These are phyloP conservation scores for Cladophialophora chaetospira DNA, from an alignment of 2,329 filamentous ascomycete genomes.

Conservation along the genomic window DNA sequence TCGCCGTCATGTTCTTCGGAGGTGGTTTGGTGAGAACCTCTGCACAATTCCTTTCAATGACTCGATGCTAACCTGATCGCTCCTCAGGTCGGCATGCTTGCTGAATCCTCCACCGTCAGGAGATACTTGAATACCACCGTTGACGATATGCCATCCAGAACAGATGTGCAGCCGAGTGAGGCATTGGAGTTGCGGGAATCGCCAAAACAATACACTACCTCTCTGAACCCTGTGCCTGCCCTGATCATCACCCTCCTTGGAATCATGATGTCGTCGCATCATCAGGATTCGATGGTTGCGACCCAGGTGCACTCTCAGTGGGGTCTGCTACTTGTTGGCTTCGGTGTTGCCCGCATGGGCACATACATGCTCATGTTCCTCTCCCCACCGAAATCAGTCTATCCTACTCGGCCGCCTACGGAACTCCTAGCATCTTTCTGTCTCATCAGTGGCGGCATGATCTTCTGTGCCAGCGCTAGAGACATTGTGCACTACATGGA, in stretches of 20 bases:
- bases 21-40: constrained; percentile 72
- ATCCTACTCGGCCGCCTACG: constrained; percentile 82
- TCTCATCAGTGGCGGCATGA: constrained; percentile 79
- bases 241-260: constrained; percentile 85
- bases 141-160: constrained; percentile 42
- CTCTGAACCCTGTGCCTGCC: constrained; percentile 85
- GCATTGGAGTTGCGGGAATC: constrained; percentile 54
- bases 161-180: constrained; percentile 33
- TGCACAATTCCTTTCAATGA: neutral
- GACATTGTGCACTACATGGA: constrained; percentile 79
- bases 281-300: constrained; percentile 78
- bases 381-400: constrained; percentile 74
- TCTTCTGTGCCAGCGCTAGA: constrained; percentile 87
- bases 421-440: constrained; percentile 88
- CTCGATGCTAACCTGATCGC: neutral
- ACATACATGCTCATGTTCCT: constrained; percentile 82
- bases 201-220: constrained; percentile 70
- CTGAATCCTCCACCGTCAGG: constrained; percentile 73
- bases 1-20: constrained; percentile 90
- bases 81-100: constrained; percentile 72
- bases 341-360: constrained; percentile 72
- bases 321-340: constrained; percentile 81
- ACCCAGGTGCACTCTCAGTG: constrained; percentile 94
- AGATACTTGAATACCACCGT: constrained; percentile 55
- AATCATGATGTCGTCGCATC: constrained; percentile 93